Percentiles rank a stretch among this genome's conserved stretches.
Evolutionary conservation across 1,284 basidiomycete species (phyloP).

Genomic region (Sporisorium graminicola): DNA sequence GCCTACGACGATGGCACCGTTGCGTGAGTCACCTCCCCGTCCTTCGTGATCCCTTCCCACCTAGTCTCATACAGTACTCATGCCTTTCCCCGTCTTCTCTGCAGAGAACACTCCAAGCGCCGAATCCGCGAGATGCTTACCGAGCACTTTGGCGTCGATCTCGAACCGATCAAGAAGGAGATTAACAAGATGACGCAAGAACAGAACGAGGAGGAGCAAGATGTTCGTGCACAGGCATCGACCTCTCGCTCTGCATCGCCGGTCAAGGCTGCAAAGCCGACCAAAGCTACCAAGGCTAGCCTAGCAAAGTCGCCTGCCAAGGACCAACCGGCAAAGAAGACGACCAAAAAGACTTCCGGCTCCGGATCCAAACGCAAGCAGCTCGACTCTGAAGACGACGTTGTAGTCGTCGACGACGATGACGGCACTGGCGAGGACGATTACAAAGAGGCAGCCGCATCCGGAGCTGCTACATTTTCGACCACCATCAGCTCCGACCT

Average conservation of each 20-base stretch:
- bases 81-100: not conserved
- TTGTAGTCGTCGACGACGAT: conserved; percentile 3
- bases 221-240: conserved; percentile 3
- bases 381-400: not conserved
- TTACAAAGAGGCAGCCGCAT: not conserved
- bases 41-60: not conserved
- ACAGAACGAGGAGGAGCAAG: conserved; percentile 9
- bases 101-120: conserved; percentile 29
- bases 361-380: conserved; percentile 17
- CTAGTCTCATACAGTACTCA: not conserved
- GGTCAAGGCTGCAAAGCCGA: not conserved
- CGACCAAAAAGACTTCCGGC: not conserved
- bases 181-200: conserved; percentile 17
- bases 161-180: conserved; percentile 32
- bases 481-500: not conserved
- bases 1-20: conserved; percentile 19
- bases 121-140: conserved; percentile 26
- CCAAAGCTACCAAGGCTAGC: not conserved
- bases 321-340: conserved; percentile 9
- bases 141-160: conserved; percentile 32
- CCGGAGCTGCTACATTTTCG: not conserved
- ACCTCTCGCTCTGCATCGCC: conserved; percentile 12
- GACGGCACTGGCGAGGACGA: not conserved
- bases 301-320: not conserved
- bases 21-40: conserved; percentile 12